A percentile compares a stretch with the other conserved stretches of the same genome.
Evolutionary conservation across 768 basidiomycete species (phyloP).

Genomic region (Pleurotus ostreatus): DNA sequence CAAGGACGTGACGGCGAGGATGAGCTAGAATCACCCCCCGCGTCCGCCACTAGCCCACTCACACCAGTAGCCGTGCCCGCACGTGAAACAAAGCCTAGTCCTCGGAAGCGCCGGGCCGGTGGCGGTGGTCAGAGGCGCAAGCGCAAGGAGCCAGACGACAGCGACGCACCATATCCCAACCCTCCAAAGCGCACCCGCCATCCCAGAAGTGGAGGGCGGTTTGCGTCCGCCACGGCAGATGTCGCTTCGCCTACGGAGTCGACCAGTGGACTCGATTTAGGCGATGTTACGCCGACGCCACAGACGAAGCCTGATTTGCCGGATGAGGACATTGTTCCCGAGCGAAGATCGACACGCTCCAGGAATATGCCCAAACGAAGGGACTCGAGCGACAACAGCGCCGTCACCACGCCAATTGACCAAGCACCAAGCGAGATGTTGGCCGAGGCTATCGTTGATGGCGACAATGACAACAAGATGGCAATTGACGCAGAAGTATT

Average conservation of each 20-base stretch:
- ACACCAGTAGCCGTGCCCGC: conserved; percentile 30
- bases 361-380: conserved; percentile 35
- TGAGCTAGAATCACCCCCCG: conserved; percentile 8
- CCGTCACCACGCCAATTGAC: too few relatives aligned
- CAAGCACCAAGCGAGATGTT: too few relatives aligned
- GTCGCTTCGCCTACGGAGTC: conserved; percentile 36
- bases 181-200: conserved; percentile 65
- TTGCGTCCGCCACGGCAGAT: conserved; percentile 20
- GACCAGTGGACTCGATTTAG: conserved; percentile 10
- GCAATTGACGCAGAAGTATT: too few relatives aligned
- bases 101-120: conserved; percentile 44
- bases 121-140: conserved; percentile 50
- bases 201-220: conserved; percentile 34
- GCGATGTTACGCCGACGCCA: conserved; percentile 20
- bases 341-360: conserved; percentile 47
- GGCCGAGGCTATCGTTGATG: too few relatives aligned
- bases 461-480: too few relatives aligned
- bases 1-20: conserved; percentile 14
- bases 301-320: conserved; percentile 27
- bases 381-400: conserved; percentile 35
- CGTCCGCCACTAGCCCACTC: conserved; percentile 18
- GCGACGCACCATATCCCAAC: conserved; percentile 50
- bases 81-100: conserved; percentile 38
- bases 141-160: conserved; percentile 57
- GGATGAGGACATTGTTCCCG: conserved; percentile 29